Evolutionary conservation across 2,329 filamentous ascomycete genomes (phyloP).

Genomic region (Tolypocladium inflatum): DNA sequence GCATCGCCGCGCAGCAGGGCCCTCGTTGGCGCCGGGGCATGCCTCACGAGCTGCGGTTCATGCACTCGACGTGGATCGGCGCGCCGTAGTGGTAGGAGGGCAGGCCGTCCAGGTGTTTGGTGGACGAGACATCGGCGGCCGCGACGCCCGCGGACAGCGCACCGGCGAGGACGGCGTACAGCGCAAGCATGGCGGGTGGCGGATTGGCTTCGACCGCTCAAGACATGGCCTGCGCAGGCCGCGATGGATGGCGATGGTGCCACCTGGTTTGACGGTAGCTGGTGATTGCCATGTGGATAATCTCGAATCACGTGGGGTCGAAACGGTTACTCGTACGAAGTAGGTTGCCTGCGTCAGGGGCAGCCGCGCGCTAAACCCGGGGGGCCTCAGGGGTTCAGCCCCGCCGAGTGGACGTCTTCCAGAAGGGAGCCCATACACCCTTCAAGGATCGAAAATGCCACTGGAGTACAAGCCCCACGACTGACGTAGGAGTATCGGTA

Average conservation of each 20-base stretch:
- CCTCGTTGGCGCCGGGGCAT: not conserved
- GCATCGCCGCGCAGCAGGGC: not conserved
- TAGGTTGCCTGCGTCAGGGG: not conserved
- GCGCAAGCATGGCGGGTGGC: not conserved
- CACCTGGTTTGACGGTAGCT: not conserved
- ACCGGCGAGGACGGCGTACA: conserved; percentile 7
- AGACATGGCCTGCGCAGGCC: not conserved
- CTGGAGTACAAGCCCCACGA: too few relatives aligned
- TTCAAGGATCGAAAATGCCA: too few relatives aligned
- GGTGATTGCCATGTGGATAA: not conserved
- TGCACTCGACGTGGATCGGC: conserved; percentile 59
- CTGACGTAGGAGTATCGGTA: too few relatives aligned
- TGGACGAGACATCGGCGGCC: conserved; percentile 19
- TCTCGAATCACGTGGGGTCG: not conserved
- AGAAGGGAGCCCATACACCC: too few relatives aligned
- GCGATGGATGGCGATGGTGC: not conserved
- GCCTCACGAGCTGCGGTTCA: conserved; percentile 62
- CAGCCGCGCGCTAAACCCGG: not conserved
- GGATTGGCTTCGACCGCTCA: not conserved
- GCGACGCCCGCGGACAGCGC: conserved; percentile 16
- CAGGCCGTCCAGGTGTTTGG: conserved; percentile 24
- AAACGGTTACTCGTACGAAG: too few relatives aligned
- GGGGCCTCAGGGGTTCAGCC: not conserved
- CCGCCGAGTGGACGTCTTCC: not conserved
- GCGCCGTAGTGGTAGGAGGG: conserved; percentile 60